A percentile compares a stretch with the other conserved stretches of the same genome.
These are phyloP conservation scores for Moricandia moricandioides DNA, from an alignment of 345 rosid species.

Conservation along the genomic window DNA sequence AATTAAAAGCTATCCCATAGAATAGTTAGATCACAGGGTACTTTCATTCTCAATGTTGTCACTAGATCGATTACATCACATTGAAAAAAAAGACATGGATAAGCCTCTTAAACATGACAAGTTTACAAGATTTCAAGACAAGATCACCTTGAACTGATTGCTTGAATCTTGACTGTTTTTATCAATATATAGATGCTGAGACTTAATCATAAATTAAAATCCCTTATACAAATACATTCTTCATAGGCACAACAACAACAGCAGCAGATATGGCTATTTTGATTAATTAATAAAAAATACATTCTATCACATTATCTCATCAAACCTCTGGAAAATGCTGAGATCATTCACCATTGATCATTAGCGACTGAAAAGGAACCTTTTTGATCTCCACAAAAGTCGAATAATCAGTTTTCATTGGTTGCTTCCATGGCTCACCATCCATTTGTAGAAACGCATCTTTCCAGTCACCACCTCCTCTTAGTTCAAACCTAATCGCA, in stretches of 20 bases:
- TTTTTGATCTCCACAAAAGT: conserved; percentile 77
- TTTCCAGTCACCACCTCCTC: conserved; percentile 93
- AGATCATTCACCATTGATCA: conserved; percentile 61
- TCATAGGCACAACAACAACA: conserved; percentile 6
- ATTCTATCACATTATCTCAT: background rate
- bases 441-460: conserved; percentile 93
- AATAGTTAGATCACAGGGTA: background rate
- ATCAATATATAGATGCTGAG: background rate
- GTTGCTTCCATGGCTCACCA: conserved; percentile 98
- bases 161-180: background rate
- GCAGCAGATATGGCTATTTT: background rate
- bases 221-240: background rate
- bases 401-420: conserved; percentile 63
- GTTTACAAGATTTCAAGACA: conserved; percentile 12
- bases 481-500: conserved; percentile 77
- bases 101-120: background rate
- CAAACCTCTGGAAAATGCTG: background rate
- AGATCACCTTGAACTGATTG: background rate
- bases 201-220: background rate
- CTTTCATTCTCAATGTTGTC: background rate
- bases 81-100: background rate
- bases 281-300: conserved; percentile 18
- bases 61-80: background rate
- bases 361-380: conserved; percentile 66
- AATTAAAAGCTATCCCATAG: background rate